phyloP scores from a whole-genome alignment of 306 rosid genomes.

The Vigna mungo region DNA sequence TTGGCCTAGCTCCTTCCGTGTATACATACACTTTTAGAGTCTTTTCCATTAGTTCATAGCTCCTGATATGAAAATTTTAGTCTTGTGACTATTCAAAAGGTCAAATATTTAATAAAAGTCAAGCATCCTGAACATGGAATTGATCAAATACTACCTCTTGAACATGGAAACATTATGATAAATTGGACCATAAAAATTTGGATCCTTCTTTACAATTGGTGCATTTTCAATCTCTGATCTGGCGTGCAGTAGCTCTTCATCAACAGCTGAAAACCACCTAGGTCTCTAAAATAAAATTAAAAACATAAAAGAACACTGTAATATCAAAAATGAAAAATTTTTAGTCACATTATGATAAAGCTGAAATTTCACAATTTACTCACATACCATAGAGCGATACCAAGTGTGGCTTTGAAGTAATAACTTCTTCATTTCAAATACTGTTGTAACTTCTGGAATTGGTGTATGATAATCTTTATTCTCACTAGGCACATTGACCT shows the following conservation, averaged over 20 bases:
- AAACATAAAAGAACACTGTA: slow-evolving; percentile 19
- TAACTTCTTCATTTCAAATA: slow-evolving; percentile 76
- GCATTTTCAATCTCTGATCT: slow-evolving; percentile 77
- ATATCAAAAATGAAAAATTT: background rate
- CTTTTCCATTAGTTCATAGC: slow-evolving; percentile 92
- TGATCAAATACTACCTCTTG: slow-evolving; percentile 58
- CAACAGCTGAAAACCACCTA: slow-evolving; percentile 66
- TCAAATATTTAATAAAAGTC: slow-evolving; percentile 23
- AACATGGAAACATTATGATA: slow-evolving; percentile 80
- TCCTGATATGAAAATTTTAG: slow-evolving; percentile 64
- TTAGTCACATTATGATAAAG: slow-evolving; percentile 24
- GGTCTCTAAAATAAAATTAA: slow-evolving; percentile 61
- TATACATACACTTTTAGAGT: slow-evolving; percentile 78
- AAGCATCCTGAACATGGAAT: background rate
- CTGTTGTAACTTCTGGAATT: slow-evolving; percentile 53
- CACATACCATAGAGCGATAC: slow-evolving; percentile 59
- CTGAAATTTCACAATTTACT: slow-evolving; percentile 24
- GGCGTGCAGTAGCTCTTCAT: slow-evolving; percentile 61
- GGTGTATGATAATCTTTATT: slow-evolving; percentile 44
- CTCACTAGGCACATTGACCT: slow-evolving; percentile 42
- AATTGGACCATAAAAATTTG: slow-evolving; percentile 66
- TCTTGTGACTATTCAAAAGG: slow-evolving; percentile 3
- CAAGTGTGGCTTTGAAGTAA: slow-evolving; percentile 61
- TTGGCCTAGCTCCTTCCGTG: slow-evolving; percentile 74
- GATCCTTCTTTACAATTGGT: slow-evolving; percentile 64